Percentiles rank a stretch among this genome's conserved stretches.
phyloP scores from a whole-genome alignment of 1,284 basidiomycete genomes.

The Rhodotorula sp. region DNA sequence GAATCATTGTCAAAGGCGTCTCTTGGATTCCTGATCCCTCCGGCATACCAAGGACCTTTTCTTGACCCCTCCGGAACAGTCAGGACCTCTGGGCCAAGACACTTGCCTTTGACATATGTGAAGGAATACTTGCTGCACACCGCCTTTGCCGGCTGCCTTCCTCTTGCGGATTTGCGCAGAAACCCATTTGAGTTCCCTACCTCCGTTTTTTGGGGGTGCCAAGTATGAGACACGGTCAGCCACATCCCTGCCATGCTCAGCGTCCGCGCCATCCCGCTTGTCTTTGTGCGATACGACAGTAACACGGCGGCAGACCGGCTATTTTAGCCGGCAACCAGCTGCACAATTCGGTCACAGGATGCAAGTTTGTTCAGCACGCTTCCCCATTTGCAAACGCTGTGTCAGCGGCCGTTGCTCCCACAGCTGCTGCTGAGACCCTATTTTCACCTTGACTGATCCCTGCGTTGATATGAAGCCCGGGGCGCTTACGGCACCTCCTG shows the following conservation, averaged over 20 bases:
- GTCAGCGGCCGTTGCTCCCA: too few species aligned
- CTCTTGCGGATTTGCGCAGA: slow-evolving; percentile 46
- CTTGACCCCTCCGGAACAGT: slow-evolving; percentile 46
- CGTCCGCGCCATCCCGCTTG: neutral
- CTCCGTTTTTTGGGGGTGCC: slow-evolving; percentile 50
- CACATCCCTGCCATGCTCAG: slow-evolving; percentile 1
- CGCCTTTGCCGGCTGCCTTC: slow-evolving; percentile 44
- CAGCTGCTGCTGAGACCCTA: neutral
- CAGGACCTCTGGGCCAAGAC: slow-evolving; percentile 51
- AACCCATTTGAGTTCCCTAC: slow-evolving; percentile 48
- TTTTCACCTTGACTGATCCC: neutral
- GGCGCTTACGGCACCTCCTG: too few species aligned
- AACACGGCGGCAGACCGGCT: slow-evolving; percentile 9
- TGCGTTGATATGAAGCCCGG: too few species aligned
- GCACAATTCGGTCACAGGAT: neutral
- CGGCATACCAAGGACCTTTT: slow-evolving; percentile 46
- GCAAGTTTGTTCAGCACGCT: slow-evolving; percentile 3
- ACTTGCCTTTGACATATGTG: slow-evolving; percentile 46
- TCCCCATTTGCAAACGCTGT: neutral
- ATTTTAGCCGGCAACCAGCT: neutral
- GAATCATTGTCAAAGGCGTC: slow-evolving; percentile 47
- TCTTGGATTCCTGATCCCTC: too few species aligned
- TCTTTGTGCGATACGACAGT: slow-evolving; percentile 8
- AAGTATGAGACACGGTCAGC: slow-evolving; percentile 50
- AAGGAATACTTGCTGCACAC: slow-evolving; percentile 49